Evolutionary conservation across 2,329 filamentous ascomycete genomes (phyloP), one percentile per base, ranked within the genome.

Genomic region (Colletotrichum liaoningense): DNA sequence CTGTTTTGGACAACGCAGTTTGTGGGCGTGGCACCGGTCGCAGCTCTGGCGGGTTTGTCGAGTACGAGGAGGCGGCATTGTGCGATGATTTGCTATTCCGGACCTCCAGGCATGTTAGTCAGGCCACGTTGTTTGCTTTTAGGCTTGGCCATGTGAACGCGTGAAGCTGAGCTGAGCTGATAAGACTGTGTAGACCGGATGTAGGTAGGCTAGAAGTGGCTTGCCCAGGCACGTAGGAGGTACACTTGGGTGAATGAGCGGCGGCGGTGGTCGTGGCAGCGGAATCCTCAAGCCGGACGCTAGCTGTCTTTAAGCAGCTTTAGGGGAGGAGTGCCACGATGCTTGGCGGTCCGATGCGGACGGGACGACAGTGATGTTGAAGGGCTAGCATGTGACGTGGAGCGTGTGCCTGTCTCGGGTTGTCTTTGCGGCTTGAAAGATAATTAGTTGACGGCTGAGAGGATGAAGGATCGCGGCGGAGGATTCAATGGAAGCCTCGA

Each of bases 21-120:
- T 87, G 52, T 88, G 86, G 22, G 81, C 80, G 72, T 87, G 86
- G 54, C 86, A 88, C 54, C 86, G 79, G 76, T 86, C 84, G 72
- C 84, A 86, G 16, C 83, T 82, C 35, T 80, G 78, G 19, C 83
- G 78, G 16, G 56, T 73, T 19, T 30, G 42, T 28, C 67, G 71
- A 38, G n/a, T 30, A 22, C 59, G 59, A 63, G 67, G 46, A 63
- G 67, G 55, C 22, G 46, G 35, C 9, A 67, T 42, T 42, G 38
- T 42, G 38, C 38, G 16, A 42, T 42, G 38, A 42, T 16, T 42
- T 42, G 19, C 38, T 42, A 42, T 49, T 49, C 42, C 42, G 19
- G 42, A 22, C 6, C 38, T 19, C 4, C 42, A 11, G n/a, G 67
- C 60, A 73, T 73, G 24, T 54, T 35, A 22, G 79, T 78, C 79